Base-by-base conservation (phyloP, 169 alveolate genomes). In the Besnoitia besnoiti region DNA sequence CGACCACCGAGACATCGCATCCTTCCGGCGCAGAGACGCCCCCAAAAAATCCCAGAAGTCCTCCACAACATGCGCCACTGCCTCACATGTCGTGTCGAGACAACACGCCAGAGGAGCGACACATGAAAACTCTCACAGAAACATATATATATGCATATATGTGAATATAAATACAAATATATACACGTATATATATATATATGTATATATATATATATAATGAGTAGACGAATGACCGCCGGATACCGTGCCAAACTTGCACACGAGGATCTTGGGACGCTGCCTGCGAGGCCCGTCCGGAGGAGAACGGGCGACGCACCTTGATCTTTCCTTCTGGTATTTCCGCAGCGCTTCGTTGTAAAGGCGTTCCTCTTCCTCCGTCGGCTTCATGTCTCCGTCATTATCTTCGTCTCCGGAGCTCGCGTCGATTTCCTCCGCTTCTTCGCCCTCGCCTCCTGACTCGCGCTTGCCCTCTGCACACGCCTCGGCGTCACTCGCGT, bases 401-500 rank as follows among this genome's bases (percentile, higher is more conserved):
- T 67, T 80, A 37, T 91, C 89, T 46, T 19, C 39, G 24, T 12
- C 37, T 33, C 85, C 91, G 50, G 30, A 92, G 14, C 62, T 89
- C 61, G 40, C 85, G 44, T 55, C 14, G 40, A 44, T 59, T n/a
- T 40, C 87, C 50, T 40, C 55, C 19, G n/a, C 82, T 77, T 33
- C 85, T 46, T 61, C 94, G 21, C 35, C 46, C 67, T 30, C 90
- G 12, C 21, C 46, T 19, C 47, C 90, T 14, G 55, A 84, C 12
- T 50, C 49, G 21, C 7, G 27, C 30, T 14, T 59, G 94, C 90
- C 85, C 92, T 97, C 44, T 30, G n/a, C 40, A n/a, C 62, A 85
- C n/a, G 24, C 93, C 35, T 62, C 91, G 39, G 61, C 55, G 39
- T 75, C 21, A 37, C 40, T 67, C 47, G 33, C 90, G 51, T 89